Conservation (phyloP, 2,329 filamentous ascomycete species). For the Ilyonectria mors-panacis region DNA sequence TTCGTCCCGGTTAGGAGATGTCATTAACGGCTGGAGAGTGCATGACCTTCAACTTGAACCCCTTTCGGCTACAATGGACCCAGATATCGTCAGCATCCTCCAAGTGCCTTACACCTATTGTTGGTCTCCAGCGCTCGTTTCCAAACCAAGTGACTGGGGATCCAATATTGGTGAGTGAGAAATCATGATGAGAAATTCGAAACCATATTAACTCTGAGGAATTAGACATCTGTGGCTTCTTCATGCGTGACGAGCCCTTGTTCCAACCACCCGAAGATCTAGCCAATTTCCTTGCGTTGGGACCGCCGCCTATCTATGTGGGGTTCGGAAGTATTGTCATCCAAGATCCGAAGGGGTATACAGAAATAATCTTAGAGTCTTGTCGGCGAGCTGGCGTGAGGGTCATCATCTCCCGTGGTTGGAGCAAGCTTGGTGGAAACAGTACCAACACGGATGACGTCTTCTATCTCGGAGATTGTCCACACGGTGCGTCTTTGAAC, state of each 20-base stretch:
- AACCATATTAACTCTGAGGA: neutral
- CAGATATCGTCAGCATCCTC: conserved; percentile 60
- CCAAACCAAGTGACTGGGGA: conserved; percentile 74
- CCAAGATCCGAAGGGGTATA: conserved; percentile 76
- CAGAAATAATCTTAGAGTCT: conserved; percentile 76
- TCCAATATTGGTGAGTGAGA: conserved; percentile 64
- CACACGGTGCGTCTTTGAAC: conserved; percentile 61
- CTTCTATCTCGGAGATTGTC: conserved; percentile 76
- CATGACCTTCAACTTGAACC: conserved; percentile 37
- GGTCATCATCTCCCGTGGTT: conserved; percentile 79
- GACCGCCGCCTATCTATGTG: conserved; percentile 76
- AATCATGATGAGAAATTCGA: no score
- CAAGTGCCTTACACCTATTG: conserved; percentile 89
- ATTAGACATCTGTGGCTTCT: neutral
- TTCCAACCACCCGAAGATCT: conserved; percentile 56
- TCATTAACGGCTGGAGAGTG: conserved; percentile 82
- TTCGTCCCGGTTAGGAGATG: conserved; percentile 70
- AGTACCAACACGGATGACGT: conserved; percentile 68
- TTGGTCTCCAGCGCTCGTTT: conserved; percentile 84
- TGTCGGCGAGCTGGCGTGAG: conserved; percentile 73
- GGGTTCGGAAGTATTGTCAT: conserved; percentile 82
- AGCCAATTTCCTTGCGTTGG: conserved; percentile 67
- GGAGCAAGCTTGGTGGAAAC: conserved; percentile 74
- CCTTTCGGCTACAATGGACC: neutral
- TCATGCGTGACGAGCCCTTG: neutral